Evolutionary conservation across 805 yeast genomes (phyloP), one percentile per base, ranked within the genome.

Genomic region (Pichia eremophila): DNA sequence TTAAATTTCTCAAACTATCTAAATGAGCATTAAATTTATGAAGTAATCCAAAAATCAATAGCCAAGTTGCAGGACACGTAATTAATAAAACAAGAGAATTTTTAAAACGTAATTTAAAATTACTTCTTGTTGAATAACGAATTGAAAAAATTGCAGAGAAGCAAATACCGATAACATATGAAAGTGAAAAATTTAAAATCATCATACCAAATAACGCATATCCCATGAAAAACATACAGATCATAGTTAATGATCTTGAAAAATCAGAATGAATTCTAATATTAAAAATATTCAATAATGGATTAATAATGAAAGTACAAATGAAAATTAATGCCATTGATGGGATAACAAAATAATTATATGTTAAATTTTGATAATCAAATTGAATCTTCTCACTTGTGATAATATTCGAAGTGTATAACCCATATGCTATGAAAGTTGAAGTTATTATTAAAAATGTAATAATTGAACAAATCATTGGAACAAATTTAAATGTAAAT

Each of bases 141-240:
- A 85, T 67, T 54, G 83, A 77, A 0, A 85, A 81, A 61, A 91
- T 67, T 10, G 97, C 95, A n/a, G 80, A 67, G 2, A 85, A 78
- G n/a, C 78, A 60, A 1, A 87, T 46, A 0, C 95, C 91, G 48
- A 90, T 69, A 6, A 73, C 58, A 44, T 86, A 72, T 0, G 96
- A 86, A 51, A 93, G 71, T 1, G 97, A 74, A 61, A 90, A 93
- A 65, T 93, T 89, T 25, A 91, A 73, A 52, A 89, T 88, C 46
- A 91, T 68, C 39, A 89, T 67, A 0, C 95, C 78, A 9, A 87
- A 78, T 39, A 89, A 71, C 32, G 81, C 71, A 59, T 88, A 72
- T 32, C 95, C 81, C 45, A 84, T 66, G 44, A 78, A 77, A 35
- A 85, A 69, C 36, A 84, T 69, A 6, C 64, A 52, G 40, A 60